These are phyloP conservation scores for Multifurca ochricompacta DNA, from an alignment of 768 basidiomycete species.

Conservation along the genomic window DNA sequence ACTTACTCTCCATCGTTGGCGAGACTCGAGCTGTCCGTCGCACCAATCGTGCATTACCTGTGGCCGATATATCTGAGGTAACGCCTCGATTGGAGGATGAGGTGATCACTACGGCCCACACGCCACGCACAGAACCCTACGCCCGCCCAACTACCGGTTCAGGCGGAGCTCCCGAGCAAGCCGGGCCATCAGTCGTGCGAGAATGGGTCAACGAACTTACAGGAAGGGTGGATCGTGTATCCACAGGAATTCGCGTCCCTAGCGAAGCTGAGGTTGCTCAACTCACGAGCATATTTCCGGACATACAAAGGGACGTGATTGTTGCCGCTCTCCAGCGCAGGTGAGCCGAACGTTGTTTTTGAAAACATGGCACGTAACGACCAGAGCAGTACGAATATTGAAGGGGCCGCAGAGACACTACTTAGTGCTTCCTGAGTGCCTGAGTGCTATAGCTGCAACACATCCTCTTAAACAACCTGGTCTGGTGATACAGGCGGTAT, in stretches of 20 bases:
- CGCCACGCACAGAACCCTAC: constrained; percentile 23
- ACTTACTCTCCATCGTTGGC: constrained; percentile 62
- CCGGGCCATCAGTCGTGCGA: constrained; percentile 46
- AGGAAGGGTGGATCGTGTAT: constrained; percentile 47
- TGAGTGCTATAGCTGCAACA: neutral
- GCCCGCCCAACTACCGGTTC: constrained; percentile 18
- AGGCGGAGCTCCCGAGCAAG: constrained; percentile 1
- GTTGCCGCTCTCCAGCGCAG: constrained; percentile 76
- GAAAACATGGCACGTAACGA: constrained; percentile 4
- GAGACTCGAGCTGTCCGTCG: constrained; percentile 62
- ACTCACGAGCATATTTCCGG: constrained; percentile 77
- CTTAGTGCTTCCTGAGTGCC: constrained; percentile 38
- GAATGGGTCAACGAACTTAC: constrained; percentile 80
- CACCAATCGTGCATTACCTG: constrained; percentile 11
- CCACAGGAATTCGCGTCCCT: constrained; percentile 58
- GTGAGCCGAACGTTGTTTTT: constrained; percentile 35
- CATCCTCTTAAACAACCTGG: neutral
- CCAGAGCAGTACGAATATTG: constrained; percentile 58
- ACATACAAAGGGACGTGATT: constrained; percentile 61
- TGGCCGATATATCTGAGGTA: neutral
- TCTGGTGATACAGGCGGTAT: neutral
- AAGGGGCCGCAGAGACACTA: constrained; percentile 75
- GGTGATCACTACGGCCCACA: constrained; percentile 53
- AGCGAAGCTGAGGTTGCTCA: constrained; percentile 69
- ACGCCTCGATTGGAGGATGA: constrained; percentile 41